Base-by-base conservation (phyloP, 2,329 filamentous ascomycete genomes). In the Ophiosphaerella narmari region DNA sequence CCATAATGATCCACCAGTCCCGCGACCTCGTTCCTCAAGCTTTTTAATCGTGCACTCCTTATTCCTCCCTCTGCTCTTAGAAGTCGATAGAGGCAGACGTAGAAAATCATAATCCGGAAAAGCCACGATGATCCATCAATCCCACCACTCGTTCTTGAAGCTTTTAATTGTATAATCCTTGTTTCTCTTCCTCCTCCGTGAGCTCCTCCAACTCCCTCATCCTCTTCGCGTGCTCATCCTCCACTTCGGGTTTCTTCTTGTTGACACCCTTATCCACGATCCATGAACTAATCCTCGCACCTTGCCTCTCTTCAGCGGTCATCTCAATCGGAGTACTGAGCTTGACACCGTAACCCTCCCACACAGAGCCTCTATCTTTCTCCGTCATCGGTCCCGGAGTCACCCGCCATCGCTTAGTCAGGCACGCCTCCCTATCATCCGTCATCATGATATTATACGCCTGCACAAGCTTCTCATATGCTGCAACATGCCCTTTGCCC, bases 371-470 rank as follows among this genome's bases (percentile, higher is more conserved):
- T 7, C 67, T 52, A 26, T 57, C 49, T 32, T 8, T 41, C 36
- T 18, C 50, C 26, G 50, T 63, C 61, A 71, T 56, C 12, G 54
- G 58, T 0, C 66, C 67, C 2, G 8, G 34, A 2, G 47, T 58
- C 4, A 45, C 50, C 5, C 63, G 48, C 67, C 67, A 72, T 35
- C 69, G 40, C 60, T 72, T 72, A 12, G 67, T 71, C 9, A 70
- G 21, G n/a, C 57, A 47, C 3, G 53, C 39, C 46, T 72, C 69
- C 1, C 68, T 44, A 8, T 53, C 50, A 4, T 4, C 23, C 2
- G n/a, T 37, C 0, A 7, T 29, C 55, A 70, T 67, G 7, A 71
- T 21, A 1, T 18, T 23, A 14, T 57, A 62, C 5, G 57, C 60
- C 5, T 57, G 39, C 3, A 13, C 37, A 3, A 69, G 18, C 31